phyloP scores from a whole-genome alignment of 2,329 filamentous ascomycete species.

The Iodosphaeria phyllophila region DNA sequence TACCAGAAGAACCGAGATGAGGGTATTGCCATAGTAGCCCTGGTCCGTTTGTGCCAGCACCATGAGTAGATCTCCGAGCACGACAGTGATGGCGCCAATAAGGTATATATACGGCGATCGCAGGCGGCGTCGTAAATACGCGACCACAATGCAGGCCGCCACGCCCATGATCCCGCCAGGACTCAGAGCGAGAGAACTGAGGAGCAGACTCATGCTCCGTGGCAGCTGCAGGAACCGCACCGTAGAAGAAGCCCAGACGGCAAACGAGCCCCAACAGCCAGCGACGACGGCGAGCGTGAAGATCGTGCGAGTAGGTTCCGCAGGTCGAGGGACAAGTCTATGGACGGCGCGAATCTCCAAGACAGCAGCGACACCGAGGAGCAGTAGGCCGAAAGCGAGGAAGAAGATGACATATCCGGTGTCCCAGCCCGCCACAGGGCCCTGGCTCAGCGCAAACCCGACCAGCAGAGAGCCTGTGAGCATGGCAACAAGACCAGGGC shows the following conservation, averaged over 20 bases:
- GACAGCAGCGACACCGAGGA: constrained; percentile 29
- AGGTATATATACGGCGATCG: no score
- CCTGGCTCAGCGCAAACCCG: constrained; percentile 43
- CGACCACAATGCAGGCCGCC: constrained; percentile 13
- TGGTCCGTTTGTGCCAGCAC: constrained; percentile 23
- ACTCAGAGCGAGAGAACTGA: constrained; percentile 18
- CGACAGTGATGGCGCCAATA: no score
- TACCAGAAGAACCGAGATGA: constrained; percentile 23
- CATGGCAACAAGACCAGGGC: constrained; percentile 18
- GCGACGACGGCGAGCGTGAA: constrained; percentile 30
- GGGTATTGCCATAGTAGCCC: constrained; percentile 34
- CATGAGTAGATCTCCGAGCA: constrained; percentile 12
- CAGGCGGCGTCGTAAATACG: no score
- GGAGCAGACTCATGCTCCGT: constrained; percentile 17
- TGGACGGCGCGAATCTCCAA: constrained; percentile 27
- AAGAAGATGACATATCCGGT: constrained; percentile 29
- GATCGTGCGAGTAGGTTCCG: constrained; percentile 23
- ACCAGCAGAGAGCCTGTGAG: constrained; percentile 32
- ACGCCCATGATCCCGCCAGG: constrained; percentile 18
- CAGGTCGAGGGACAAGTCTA: constrained; percentile 32
- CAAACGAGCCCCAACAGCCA: constrained; percentile 26
- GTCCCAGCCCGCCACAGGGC: constrained; percentile 30
- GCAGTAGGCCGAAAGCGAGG: constrained; percentile 28
- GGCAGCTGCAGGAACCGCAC: constrained; percentile 21
- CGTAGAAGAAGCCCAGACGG: constrained; percentile 24